Evolutionary conservation across 768 basidiomycete genomes (phyloP).

Genomic region (Cystofilobasidium macerans): DNA sequence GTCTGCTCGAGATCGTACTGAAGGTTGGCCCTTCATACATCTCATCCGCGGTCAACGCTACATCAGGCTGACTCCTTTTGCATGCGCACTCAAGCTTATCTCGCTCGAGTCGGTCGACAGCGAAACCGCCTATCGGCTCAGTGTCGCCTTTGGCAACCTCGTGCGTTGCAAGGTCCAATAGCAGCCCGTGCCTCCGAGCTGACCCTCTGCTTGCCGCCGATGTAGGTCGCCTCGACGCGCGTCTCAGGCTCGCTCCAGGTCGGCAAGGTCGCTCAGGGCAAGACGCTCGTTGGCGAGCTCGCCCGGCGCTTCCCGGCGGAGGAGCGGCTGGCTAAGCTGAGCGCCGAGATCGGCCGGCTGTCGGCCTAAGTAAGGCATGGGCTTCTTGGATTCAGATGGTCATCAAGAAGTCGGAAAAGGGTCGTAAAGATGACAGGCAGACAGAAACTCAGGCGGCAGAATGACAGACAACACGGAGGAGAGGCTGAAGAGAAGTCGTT

Average conservation of each 20-base stretch:
- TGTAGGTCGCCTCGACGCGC: conserved; percentile 4
- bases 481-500: too few relatives aligned
- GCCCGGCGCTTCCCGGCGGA: conserved; percentile 7
- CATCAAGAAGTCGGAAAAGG: too few relatives aligned
- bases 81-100: conserved; percentile 15
- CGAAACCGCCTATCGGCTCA: conserved; percentile 36
- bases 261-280: conserved; percentile 15
- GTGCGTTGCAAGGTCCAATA: conserved; percentile 27
- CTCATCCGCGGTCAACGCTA: conserved; percentile 4
- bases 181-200: background rate
- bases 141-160: conserved; percentile 39
- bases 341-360: conserved; percentile 15
- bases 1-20: conserved; percentile 30
- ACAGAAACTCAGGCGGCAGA: too few relatives aligned
- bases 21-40: conserved; percentile 17
- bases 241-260: conserved; percentile 16
- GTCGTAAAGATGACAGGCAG: too few relatives aligned
- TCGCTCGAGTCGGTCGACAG: conserved; percentile 29
- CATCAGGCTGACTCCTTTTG: background rate
- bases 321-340: conserved; percentile 2
- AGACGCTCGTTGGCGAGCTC: conserved; percentile 18
- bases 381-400: too few relatives aligned
- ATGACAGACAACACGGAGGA: too few relatives aligned
- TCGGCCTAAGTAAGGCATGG: background rate
- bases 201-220: background rate